These are phyloP conservation scores for Cryptosporidium muris DNA, from an alignment of 169 alveolate genomes.

Conservation along the genomic window DNA sequence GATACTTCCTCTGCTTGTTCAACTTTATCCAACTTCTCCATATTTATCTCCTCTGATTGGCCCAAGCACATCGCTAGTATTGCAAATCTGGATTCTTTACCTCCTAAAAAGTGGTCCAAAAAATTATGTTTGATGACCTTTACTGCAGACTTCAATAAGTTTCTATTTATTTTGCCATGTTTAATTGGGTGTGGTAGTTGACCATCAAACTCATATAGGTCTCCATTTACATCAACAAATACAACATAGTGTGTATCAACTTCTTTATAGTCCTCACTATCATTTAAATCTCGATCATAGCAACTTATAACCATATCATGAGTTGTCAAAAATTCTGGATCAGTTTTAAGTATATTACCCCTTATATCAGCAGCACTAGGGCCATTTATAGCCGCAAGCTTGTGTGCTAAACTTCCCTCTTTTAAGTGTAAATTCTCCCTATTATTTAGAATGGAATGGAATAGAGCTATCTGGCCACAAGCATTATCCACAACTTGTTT, in stretches of 20 bases:
- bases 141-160: slow-evolving; percentile 4
- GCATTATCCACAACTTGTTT: slow-evolving; percentile 25
- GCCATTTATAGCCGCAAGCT: background rate
- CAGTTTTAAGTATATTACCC: background rate
- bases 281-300: background rate
- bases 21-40: too few species aligned
- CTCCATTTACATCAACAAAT: slow-evolving; percentile 7
- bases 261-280: background rate
- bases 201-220: slow-evolving; percentile 37
- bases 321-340: slow-evolving; percentile 11
- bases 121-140: slow-evolving; percentile 19
- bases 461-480: slow-evolving; percentile 32
- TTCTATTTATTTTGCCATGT: slow-evolving; percentile 20
- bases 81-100: background rate
- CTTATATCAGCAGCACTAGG: background rate
- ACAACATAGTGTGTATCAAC: slow-evolving; percentile 29
- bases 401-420: slow-evolving; percentile 16
- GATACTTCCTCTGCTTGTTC: too few species aligned
- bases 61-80: too few species aligned
- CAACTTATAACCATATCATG: background rate
- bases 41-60: background rate
- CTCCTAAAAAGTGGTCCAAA: background rate
- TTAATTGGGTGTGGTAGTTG: slow-evolving; percentile 27
- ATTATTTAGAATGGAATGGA: slow-evolving; percentile 38
- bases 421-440: background rate